phyloP scores from a whole-genome alignment of 345 rosid genomes.

The Zanthoxylum bungeanum region DNA sequence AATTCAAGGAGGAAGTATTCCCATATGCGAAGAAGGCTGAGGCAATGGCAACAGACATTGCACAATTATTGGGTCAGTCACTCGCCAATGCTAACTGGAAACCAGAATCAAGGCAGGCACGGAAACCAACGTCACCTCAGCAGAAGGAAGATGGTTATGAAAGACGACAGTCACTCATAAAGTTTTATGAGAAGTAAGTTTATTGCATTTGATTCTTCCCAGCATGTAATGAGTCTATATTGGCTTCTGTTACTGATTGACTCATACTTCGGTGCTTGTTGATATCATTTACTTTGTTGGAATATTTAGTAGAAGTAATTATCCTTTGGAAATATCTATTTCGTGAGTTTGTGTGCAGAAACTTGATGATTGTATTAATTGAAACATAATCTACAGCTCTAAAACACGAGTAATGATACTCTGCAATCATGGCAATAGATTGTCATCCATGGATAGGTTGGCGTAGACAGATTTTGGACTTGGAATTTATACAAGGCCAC shows the following conservation, averaged over 20 bases:
- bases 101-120: conserved; percentile 57
- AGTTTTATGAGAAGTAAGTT: conserved; percentile 39
- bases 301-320: background rate
- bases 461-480: background rate
- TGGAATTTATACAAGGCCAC: background rate
- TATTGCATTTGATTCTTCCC: too few species aligned
- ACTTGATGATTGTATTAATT: background rate
- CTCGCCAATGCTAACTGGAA: conserved; percentile 71
- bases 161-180: conserved; percentile 63
- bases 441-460: background rate
- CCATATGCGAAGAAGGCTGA: conserved; percentile 75
- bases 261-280: too few species aligned
- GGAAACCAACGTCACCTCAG: conserved; percentile 38
- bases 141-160: conserved; percentile 41
- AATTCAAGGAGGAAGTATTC: conserved; percentile 64
- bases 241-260: too few species aligned
- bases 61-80: conserved; percentile 79
- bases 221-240: too few species aligned
- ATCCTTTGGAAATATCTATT: background rate
- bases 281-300: too few species aligned
- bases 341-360: background rate
- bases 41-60: conserved; percentile 77
- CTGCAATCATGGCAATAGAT: background rate
- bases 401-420: background rate
- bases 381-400: background rate